Base-by-base conservation (phyloP, 2,329 filamentous ascomycete genomes). In the Alternaria sp. region DNA sequence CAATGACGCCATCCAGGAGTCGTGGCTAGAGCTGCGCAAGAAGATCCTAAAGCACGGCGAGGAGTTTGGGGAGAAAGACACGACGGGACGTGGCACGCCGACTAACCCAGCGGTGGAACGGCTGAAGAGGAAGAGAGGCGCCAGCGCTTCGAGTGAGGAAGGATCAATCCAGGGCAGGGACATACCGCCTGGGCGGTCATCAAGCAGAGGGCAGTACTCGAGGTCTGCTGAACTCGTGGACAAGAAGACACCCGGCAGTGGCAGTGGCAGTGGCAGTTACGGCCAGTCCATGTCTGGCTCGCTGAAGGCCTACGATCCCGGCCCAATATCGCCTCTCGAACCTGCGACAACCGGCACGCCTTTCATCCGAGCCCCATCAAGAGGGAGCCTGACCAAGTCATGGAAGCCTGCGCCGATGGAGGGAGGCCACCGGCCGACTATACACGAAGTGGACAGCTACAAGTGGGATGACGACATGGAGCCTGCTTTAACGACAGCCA, bases 1-100 rank as follows among this genome's bases (percentile, higher is more conserved):
- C 78, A 96, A 94, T 66, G 86, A 88, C 65, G 87, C 89, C 2
- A 81, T 97, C 11, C 92, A 96, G 73, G 86, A 87, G 63, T 87
- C 91, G 34, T 97, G 93, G 91, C 78, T 88, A 41, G 79, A 82
- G 14, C 81, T 95, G 14, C 82, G 31, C 75, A 82, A 57, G 74
- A 81, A 61, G 80, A 84, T 75, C 72, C 80, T 60, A 72, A 79
- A 62, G 80, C 82, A 75, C 54, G 74, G 74, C 50, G 75, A 79
- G 61, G 76, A 77, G 56, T 57, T 72, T 13, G 72, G 74, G 2
- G 76, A 78, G 64, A 79, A 78, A 61, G 62, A 66, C 31, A 56
- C 58, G 26, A 44, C 44, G 42, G 56, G 63, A 52, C 29, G 60
- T 14, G 60, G 71, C 17, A 73, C 72, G 13, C 70, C 72, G 6